Evolutionary conservation across 257 asterid genomes (phyloP).

Genomic region (Perilla frutescens): DNA sequence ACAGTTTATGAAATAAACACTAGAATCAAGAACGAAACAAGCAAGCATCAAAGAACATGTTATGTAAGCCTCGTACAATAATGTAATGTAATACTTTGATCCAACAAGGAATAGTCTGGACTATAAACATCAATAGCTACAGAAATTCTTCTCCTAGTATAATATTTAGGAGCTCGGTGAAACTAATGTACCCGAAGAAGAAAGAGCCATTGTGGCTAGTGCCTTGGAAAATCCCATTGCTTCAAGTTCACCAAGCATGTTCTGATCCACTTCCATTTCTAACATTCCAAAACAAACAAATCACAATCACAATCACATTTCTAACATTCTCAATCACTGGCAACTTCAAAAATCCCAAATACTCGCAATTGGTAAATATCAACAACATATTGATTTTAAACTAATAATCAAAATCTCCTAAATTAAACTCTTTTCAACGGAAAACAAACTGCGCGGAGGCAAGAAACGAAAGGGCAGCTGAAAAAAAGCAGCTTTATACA

Average conservation of each 20-base stretch:
- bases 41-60: background rate
- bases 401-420: conserved; percentile 4
- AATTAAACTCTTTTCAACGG: background rate
- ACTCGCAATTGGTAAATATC: background rate
- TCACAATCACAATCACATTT: background rate
- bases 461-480: background rate
- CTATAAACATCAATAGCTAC: background rate
- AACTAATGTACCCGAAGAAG: conserved; percentile 54
- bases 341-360: background rate
- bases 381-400: background rate
- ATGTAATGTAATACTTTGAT: background rate
- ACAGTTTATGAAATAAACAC: background rate
- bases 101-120: background rate
- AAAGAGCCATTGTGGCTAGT: conserved; percentile 62
- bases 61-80: background rate
- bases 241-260: conserved; percentile 65
- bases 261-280: conserved; percentile 58
- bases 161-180: background rate
- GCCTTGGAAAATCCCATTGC: conserved; percentile 72
- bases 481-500: background rate
- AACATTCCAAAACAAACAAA: background rate
- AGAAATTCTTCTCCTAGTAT: background rate
- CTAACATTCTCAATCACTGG: background rate
- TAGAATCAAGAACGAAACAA: background rate
- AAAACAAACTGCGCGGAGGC: background rate